A percentile compares a stretch with the other conserved stretches of the same genome.
These are phyloP conservation scores for Claviceps arundinis DNA, from an alignment of 2,329 filamentous ascomycete genomes.

Conservation along the genomic window DNA sequence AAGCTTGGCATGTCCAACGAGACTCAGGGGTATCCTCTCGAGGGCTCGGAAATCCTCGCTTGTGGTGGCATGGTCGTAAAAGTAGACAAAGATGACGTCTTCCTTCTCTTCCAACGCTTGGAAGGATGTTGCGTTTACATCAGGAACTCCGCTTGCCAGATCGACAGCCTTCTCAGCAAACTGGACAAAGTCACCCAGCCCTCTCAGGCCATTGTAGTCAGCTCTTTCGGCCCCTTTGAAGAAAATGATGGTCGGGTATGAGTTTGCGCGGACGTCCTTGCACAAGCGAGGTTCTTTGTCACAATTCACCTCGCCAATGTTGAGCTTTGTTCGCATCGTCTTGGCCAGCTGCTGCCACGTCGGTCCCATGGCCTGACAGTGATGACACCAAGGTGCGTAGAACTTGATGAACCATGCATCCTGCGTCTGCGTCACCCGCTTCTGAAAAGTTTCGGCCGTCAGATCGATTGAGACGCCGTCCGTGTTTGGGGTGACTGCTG, in stretches of 20 bases:
- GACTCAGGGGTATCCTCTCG: conserved; percentile 70
- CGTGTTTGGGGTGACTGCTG: conserved; percentile 50
- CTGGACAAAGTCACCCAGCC: conserved; percentile 75
- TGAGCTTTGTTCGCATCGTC: conserved; percentile 79
- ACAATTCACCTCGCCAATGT: conserved; percentile 93
- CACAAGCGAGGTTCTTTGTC: conserved; percentile 77
- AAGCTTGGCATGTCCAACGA: conserved; percentile 83
- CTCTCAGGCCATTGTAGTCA: conserved; percentile 85
- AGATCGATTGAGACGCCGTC: conserved; percentile 63
- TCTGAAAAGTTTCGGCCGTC: conserved; percentile 75
- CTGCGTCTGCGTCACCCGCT: conserved; percentile 68
- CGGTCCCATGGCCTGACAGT: conserved; percentile 86
- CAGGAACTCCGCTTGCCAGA: conserved; percentile 59
- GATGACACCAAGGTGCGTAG: conserved; percentile 92
- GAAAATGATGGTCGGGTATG: conserved; percentile 83
- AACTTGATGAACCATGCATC: conserved; percentile 99
- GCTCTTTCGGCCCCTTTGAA: conserved; percentile 85
- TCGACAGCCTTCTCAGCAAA: conserved; percentile 82
- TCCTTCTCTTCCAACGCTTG: conserved; percentile 80
- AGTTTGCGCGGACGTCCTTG: conserved; percentile 70
- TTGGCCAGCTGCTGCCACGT: conserved; percentile 83
- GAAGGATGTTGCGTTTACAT: conserved; percentile 67
- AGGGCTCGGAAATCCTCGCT: conserved; percentile 83
- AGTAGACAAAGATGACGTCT: conserved; percentile 93
- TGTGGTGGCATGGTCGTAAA: conserved; percentile 92